Evolutionary conservation across 2,329 filamentous ascomycete species (phyloP).

Genomic region (Arthroderma sp.): DNA sequence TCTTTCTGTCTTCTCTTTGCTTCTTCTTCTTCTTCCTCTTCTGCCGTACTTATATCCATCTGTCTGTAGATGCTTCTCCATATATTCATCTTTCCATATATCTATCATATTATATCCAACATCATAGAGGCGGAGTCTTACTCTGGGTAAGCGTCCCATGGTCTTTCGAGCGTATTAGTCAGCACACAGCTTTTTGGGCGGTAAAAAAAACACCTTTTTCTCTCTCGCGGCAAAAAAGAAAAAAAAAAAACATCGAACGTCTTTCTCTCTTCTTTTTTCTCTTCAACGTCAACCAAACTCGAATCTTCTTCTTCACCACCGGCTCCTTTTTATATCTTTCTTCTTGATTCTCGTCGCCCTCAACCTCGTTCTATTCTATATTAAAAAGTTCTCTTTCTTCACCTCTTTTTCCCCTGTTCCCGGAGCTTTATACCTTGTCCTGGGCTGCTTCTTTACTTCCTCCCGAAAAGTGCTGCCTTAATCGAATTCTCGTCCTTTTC

Average conservation of each 20-base stretch:
- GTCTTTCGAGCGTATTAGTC: neutral
- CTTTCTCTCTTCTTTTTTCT: constrained; percentile 9
- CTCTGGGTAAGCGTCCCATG: neutral
- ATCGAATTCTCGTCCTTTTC: too few species aligned
- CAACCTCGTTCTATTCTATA: constrained; percentile 11
- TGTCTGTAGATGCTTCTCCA: neutral
- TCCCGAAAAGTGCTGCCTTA: too few species aligned
- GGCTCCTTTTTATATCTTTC: constrained; percentile 2
- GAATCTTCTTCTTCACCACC: constrained; percentile 3
- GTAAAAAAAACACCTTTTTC: neutral
- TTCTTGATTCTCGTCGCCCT: constrained; percentile 7
- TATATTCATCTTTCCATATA: neutral
- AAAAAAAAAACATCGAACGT: neutral
- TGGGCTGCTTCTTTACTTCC: too few species aligned
- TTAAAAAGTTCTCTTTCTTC: constrained; percentile 9
- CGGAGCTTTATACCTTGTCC: too few species aligned
- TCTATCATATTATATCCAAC: neutral
- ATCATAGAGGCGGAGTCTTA: neutral
- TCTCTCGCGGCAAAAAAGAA: neutral
- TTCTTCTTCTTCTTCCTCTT: constrained; percentile 5
- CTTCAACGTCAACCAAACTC: neutral
- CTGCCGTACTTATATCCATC: neutral
- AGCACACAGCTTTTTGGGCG: neutral
- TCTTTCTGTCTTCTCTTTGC: neutral
- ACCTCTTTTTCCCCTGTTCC: constrained; percentile 6